Evolutionary conservation across 164 flowering plant genomes (phyloP).

Genomic region (Chimonanthus salicifolius): DNA sequence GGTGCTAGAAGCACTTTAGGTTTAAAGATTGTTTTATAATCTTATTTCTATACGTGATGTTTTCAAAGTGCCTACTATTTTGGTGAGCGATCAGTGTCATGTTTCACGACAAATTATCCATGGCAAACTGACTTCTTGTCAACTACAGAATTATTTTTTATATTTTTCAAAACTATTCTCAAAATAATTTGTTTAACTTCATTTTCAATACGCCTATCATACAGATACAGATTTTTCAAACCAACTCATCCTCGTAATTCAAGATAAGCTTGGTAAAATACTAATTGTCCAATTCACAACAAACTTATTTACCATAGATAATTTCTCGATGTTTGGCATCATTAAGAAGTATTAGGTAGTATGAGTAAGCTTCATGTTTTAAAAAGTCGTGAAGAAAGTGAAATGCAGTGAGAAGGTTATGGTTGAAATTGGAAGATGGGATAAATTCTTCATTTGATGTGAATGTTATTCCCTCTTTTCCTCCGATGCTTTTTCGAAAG

Average conservation of each 20-base stretch:
- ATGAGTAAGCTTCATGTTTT: constrained; percentile 17
- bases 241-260: too few relatives aligned
- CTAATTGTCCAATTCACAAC: too few relatives aligned
- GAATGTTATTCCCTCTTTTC: constrained; percentile 13
- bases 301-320: too few relatives aligned
- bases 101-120: background rate
- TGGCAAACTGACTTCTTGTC: background rate
- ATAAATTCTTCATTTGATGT: constrained; percentile 22
- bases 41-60: background rate
- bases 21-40: background rate
- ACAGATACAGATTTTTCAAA: too few relatives aligned
- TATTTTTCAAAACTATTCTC: too few relatives aligned
- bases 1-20: background rate
- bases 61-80: too few relatives aligned
- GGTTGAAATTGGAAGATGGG: constrained; percentile 30
- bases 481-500: constrained; percentile 14
- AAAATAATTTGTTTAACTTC: too few relatives aligned
- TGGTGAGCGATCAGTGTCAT: background rate
- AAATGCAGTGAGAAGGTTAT: constrained; percentile 17
- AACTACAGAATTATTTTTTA: too few relatives aligned
- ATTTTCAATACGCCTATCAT: too few relatives aligned
- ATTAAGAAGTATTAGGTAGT: background rate
- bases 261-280: too few relatives aligned
- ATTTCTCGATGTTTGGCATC: background rate
- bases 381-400: constrained; percentile 20